These are phyloP conservation scores for Hypoxylon fragiforme DNA, from an alignment of 495 filamentous ascomycete species.

Conservation along the genomic window DNA sequence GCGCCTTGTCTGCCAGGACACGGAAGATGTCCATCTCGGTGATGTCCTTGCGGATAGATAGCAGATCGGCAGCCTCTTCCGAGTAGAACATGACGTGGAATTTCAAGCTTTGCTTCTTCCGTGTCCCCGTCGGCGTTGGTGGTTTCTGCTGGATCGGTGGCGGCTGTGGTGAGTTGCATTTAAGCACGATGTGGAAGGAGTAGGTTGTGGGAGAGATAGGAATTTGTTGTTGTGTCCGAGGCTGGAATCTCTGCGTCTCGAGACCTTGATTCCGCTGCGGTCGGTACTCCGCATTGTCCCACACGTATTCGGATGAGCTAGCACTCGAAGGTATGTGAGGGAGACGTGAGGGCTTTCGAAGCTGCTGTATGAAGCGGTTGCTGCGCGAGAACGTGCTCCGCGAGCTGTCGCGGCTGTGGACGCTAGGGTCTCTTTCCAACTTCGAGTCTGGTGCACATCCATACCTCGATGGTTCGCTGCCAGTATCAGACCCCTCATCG, in stretches of 20 bases:
- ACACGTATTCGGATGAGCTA: background rate
- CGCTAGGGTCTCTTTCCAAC: background rate
- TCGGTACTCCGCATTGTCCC: background rate
- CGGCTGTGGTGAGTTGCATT: conserved; percentile 1
- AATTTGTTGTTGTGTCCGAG: conserved; percentile 17
- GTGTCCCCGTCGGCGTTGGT: conserved; percentile 1
- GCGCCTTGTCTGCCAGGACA: conserved; percentile 46
- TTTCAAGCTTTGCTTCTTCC: conserved; percentile 8
- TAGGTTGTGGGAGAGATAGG: conserved; percentile 52
- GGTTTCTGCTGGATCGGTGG: background rate
- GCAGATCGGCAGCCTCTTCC: conserved; percentile 41
- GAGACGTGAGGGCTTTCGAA: background rate
- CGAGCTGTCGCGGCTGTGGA: conserved; percentile 20
- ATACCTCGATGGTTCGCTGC: background rate
- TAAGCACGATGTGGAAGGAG: conserved; percentile 48
- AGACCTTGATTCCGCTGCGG: background rate
- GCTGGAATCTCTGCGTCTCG: conserved; percentile 1
- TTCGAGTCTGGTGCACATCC: background rate
- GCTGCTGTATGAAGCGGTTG: conserved; percentile 6
- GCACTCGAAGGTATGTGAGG: background rate
- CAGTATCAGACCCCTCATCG: conserved; percentile 13
- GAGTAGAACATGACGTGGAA: conserved; percentile 37
- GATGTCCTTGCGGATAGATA: conserved; percentile 48
- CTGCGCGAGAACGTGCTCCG: conserved; percentile 13
- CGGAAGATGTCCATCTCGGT: conserved; percentile 54